Conservation (phyloP, 1,284 basidiomycete genomes). For the Trametes polyzona region DNA sequence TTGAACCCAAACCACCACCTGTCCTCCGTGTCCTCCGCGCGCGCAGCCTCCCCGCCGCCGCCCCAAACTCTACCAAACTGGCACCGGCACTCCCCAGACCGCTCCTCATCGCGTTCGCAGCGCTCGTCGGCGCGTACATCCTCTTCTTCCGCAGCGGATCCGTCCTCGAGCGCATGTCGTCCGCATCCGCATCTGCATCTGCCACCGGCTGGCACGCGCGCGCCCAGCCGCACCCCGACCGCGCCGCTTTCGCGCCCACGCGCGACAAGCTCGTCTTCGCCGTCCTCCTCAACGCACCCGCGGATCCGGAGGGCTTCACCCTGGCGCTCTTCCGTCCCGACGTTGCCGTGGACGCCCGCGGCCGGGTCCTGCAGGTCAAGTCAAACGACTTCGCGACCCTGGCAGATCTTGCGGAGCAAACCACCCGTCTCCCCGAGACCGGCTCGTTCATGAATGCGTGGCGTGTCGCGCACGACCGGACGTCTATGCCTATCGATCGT, state of each 20-base stretch:
- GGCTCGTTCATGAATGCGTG: slow-evolving; percentile 48
- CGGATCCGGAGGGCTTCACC: slow-evolving; percentile 46
- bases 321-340: slow-evolving; percentile 45
- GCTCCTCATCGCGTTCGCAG: slow-evolving; percentile 16
- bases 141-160: slow-evolving; percentile 15
- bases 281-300: slow-evolving; percentile 44
- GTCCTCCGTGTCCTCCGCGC: neutral
- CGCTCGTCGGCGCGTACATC: slow-evolving; percentile 20
- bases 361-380: slow-evolving; percentile 39
- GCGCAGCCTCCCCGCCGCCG: neutral
- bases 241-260: slow-evolving; percentile 39
- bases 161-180: neutral
- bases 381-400: slow-evolving; percentile 42
- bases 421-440: slow-evolving; percentile 34
- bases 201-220: slow-evolving; percentile 41
- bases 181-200: slow-evolving; percentile 16
- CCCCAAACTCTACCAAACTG: slow-evolving; percentile 8
- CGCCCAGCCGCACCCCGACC: slow-evolving; percentile 37
- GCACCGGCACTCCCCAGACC: slow-evolving; percentile 11
- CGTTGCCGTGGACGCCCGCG: slow-evolving; percentile 46
- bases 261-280: slow-evolving; percentile 40
- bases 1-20: neutral
- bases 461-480: slow-evolving; percentile 39
- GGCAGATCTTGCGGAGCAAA: slow-evolving; percentile 35
- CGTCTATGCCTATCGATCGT: slow-evolving; percentile 45